Evolutionary conservation across 148 eudicot genomes (phyloP).

Genomic region (Rhododendron ovatum): DNA sequence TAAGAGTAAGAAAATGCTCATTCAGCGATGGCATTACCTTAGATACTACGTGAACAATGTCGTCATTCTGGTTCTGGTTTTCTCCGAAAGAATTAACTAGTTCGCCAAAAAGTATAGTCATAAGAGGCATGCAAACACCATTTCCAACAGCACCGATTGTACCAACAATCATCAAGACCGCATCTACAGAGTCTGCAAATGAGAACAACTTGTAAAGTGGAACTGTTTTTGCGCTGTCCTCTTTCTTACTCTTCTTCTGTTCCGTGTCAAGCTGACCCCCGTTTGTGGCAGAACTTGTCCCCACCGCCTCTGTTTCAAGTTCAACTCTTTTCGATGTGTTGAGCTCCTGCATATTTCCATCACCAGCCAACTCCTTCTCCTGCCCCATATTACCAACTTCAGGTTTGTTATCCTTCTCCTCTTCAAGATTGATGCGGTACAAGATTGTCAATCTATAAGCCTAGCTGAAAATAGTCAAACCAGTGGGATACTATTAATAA

Average conservation of each 20-base stretch:
- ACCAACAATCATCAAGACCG: conserved; percentile 35
- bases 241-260: conserved; percentile 5
- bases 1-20: neutral
- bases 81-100: conserved; percentile 39
- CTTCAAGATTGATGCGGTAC: neutral
- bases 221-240: conserved; percentile 24
- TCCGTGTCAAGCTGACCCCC: neutral
- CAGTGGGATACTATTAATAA: neutral
- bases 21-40: neutral
- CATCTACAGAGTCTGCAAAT: conserved; percentile 40
- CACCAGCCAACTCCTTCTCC: neutral
- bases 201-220: conserved; percentile 41
- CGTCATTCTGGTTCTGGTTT: conserved; percentile 11
- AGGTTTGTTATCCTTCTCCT: neutral
- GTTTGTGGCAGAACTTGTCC: neutral
- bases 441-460: neutral
- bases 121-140: conserved; percentile 36
- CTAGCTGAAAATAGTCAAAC: neutral
- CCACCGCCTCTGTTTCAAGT: conserved; percentile 5
- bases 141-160: conserved; percentile 36
- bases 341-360: neutral
- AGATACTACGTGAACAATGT: neutral
- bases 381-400: conserved; percentile 5
- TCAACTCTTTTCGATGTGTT: conserved; percentile 4
- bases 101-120: conserved; percentile 38